These are phyloP conservation scores for Myrmaecium sp. DNA, from an alignment of 2,329 filamentous ascomycete genomes.

Conservation along the genomic window DNA sequence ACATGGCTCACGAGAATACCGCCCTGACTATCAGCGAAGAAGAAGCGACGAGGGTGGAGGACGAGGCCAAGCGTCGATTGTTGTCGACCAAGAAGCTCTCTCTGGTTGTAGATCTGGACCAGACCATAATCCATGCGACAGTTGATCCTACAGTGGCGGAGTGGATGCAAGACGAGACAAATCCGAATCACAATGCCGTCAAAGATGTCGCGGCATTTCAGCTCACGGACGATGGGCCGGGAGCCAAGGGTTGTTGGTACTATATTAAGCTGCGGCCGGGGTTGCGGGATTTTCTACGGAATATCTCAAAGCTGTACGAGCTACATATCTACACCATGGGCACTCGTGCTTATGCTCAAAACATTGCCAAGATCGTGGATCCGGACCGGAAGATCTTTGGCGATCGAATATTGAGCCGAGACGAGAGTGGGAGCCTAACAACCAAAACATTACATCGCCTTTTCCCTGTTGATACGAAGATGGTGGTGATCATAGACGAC, in stretches of 20 bases:
- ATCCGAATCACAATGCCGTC: slow-evolving; percentile 81
- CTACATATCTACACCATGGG: slow-evolving; percentile 99
- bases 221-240: slow-evolving; percentile 57
- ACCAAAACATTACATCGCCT: slow-evolving; percentile 79
- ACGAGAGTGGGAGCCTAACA: slow-evolving; percentile 87
- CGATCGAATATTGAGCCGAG: slow-evolving; percentile 85
- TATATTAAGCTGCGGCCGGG: slow-evolving; percentile 96
- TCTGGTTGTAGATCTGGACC: slow-evolving; percentile 89
- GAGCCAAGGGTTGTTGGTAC: slow-evolving; percentile 71
- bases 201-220: slow-evolving; percentile 82
- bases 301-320: slow-evolving; percentile 69
- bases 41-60: slow-evolving; percentile 67
- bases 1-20: slow-evolving; percentile 86
- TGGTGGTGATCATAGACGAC: slow-evolving; percentile 98
- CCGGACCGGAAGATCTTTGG: slow-evolving; percentile 79
- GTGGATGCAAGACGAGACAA: slow-evolving; percentile 77
- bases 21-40: slow-evolving; percentile 68
- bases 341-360: slow-evolving; percentile 84
- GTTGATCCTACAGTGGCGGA: slow-evolving; percentile 93
- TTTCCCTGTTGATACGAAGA: slow-evolving; percentile 93
- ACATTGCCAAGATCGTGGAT: slow-evolving; percentile 85
- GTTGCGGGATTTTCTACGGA: slow-evolving; percentile 60
- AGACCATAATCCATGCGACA: slow-evolving; percentile 95
- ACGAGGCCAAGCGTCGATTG: slow-evolving; percentile 70
- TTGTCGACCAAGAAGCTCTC: slow-evolving; percentile 70